Evolutionary conservation across 2,329 filamentous ascomycete species (phyloP).

Genomic region (Nigrospora osmanthi): DNA sequence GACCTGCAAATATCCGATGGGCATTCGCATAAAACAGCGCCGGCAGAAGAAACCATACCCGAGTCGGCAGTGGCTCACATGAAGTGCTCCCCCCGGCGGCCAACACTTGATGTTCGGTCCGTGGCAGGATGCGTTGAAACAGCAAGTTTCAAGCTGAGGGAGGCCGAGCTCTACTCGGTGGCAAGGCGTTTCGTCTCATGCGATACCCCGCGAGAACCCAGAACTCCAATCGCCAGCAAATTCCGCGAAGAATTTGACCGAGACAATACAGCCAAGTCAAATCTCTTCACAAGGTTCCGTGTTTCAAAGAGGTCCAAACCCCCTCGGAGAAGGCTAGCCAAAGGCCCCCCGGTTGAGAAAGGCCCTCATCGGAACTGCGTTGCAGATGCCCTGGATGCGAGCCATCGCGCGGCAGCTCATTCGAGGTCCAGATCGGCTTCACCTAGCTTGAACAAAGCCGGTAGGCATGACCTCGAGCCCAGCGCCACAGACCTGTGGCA

Average conservation of each 20-base stretch:
- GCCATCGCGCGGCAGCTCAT: not conserved
- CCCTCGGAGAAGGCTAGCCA: slow-evolving; percentile 17
- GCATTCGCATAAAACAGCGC: slow-evolving; percentile 20
- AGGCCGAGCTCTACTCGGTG: slow-evolving; percentile 29
- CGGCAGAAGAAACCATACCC: slow-evolving; percentile 10
- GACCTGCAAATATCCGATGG: slow-evolving; percentile 14
- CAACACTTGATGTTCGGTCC: slow-evolving; percentile 10
- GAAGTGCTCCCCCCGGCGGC: slow-evolving; percentile 4
- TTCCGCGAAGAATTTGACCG: slow-evolving; percentile 33
- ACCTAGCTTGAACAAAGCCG: no score
- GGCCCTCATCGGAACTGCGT: slow-evolving; percentile 2
- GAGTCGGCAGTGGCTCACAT: slow-evolving; percentile 3
- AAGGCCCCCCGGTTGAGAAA: slow-evolving; percentile 6
- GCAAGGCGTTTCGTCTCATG: slow-evolving; percentile 31
- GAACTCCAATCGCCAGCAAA: slow-evolving; percentile 23
- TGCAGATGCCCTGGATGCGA: not conserved
- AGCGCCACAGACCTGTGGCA: slow-evolving; percentile 6
- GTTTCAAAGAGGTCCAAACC: slow-evolving; percentile 17
- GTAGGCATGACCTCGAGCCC: not conserved
- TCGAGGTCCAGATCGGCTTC: not conserved
- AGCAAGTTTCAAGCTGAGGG: slow-evolving; percentile 27
- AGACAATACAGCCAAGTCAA: slow-evolving; percentile 12
- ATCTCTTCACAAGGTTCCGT: slow-evolving; percentile 27
- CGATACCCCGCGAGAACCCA: slow-evolving; percentile 19
- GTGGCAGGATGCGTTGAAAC: slow-evolving; percentile 23